Evolutionary conservation across 2,329 filamentous ascomycete genomes (phyloP), one percentile per base, ranked within the genome.

Genomic region (Claviceps sp.): DNA sequence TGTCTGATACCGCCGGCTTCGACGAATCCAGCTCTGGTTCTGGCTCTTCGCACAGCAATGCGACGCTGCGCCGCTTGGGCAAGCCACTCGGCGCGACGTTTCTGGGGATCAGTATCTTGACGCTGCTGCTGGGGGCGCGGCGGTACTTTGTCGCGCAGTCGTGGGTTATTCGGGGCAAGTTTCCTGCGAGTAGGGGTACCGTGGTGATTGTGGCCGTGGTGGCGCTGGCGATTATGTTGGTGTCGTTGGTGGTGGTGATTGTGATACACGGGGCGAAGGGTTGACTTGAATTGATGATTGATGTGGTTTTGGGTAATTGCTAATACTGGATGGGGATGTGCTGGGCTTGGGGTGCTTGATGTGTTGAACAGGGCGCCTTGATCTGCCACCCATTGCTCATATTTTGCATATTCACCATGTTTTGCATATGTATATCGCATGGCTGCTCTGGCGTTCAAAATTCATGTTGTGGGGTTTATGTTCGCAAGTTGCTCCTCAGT

Each of bases 131-230:
- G 50, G 87, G 87, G 6, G 90, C 89, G 65, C 82, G 86, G 62
- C 75, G 87, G 50, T 93, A 89, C 65, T 84, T 88, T 59, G 81
- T 87, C 63, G 77, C 79, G 22, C 87, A 93, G 69, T 76, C 86
- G 60, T 93, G 88, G 78, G 79, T 93, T 24, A 83, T 91, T 55
- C 71, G 78, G 56, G 86, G 87, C 59, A 89, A 89, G 65, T 90
- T 90, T 60, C 86, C 87, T 0, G 85, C 87, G 7, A 86, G 84
- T 59, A 74, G 87, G 57, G 86, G 85, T 4, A 88, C 85, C 22
- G 80, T 93, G 45, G 71, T 88, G 47, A 59, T 89, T 40, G 78
- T 91, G 37, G 78, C 82, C 8, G 66, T 79, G 17, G 76, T 89
- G 45, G 80, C 85, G 3, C 71, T 81, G 61, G 72, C 75, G 3